A percentile compares a stretch with the other conserved stretches of the same genome.
phyloP scores from a whole-genome alignment of 768 basidiomycete species.

The Lyophyllum shimeji region DNA sequence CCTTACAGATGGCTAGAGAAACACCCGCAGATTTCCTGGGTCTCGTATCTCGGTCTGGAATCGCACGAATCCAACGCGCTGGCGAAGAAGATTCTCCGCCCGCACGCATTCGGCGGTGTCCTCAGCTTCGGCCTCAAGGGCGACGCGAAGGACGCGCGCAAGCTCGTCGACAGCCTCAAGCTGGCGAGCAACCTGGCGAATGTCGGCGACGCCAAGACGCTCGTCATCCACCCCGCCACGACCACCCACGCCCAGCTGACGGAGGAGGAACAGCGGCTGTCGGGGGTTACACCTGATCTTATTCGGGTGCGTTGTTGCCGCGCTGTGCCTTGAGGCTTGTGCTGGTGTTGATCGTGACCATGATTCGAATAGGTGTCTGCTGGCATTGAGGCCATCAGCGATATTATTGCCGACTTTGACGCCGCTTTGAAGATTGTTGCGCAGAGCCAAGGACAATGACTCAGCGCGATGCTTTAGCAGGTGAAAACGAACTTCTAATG shows the following conservation, averaged over 20 bases:
- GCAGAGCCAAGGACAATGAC: background rate
- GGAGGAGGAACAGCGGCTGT: constrained; percentile 55
- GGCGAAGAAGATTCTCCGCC: constrained; percentile 57
- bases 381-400: constrained; percentile 41
- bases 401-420: constrained; percentile 44
- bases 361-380: constrained; percentile 25
- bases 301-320: constrained; percentile 54
- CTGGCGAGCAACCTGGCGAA: constrained; percentile 77
- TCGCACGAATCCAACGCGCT: constrained; percentile 59
- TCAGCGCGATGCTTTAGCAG: background rate
- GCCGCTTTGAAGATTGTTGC: constrained; percentile 19
- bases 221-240: constrained; percentile 76
- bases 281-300: constrained; percentile 77
- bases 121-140: constrained; percentile 79
- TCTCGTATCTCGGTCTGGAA: constrained; percentile 72
- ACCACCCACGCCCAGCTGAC: constrained; percentile 78
- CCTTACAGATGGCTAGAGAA: constrained; percentile 54
- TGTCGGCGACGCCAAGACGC: constrained; percentile 75
- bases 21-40: constrained; percentile 71
- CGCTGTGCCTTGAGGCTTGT: background rate
- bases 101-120: constrained; percentile 65
- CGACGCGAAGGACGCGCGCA: constrained; percentile 48
- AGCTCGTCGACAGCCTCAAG: constrained; percentile 67
- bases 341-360: background rate
- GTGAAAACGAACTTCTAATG: background rate